Evolutionary conservation across 2,329 filamentous ascomycete species (phyloP), one percentile per base, ranked within the genome.

Genomic region (Calcarisporium arbuscula): DNA sequence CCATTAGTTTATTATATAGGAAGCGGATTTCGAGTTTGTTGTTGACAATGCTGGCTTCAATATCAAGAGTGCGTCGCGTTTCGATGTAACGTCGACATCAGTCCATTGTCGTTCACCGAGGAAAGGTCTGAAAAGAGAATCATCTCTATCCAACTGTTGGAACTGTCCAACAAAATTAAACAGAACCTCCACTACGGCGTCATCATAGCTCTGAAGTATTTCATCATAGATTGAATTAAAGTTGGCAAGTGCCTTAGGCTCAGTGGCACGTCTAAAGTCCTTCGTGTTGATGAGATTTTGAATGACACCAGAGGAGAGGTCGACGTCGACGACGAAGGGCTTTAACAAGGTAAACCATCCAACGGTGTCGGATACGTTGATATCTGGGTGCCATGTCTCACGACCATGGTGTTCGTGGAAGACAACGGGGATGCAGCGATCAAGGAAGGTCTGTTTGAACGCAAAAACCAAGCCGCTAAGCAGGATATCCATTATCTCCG

Each of bases 271-370:
- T n/a, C n/a, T n/a, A n/a, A n/a, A n/a, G n/a, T n/a, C n/a, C n/a
- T n/a, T n/a, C n/a, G n/a, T n/a, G n/a, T n/a, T n/a, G n/a, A n/a
- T n/a, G n/a, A n/a, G n/a, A n/a, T n/a, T n/a, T n/a, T n/a, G n/a
- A n/a, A n/a, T n/a, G n/a, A n/a, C n/a, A n/a, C n/a, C n/a, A n/a
- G n/a, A n/a, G n/a, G n/a, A n/a, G n/a, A n/a, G n/a, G n/a, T n/a
- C n/a, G n/a, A n/a, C n/a, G n/a, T n/a, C n/a, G n/a, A n/a, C n/a
- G n/a, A n/a, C n/a, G n/a, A n/a, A n/a, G n/a, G n/a, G n/a, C n/a
- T n/a, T n/a, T n/a, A n/a, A n/a, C n/a, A n/a, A n/a, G n/a, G 58
- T 57, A 37, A 61, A 61, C 57, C 58, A 61, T 4, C 58, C 59
- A 1, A 61, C 51, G 0, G 55, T 60, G 3, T 42, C 14, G 3